These are phyloP conservation scores for Parachlorella kessleri DNA, from an alignment of 139 green algal species.

Conservation along the genomic window DNA sequence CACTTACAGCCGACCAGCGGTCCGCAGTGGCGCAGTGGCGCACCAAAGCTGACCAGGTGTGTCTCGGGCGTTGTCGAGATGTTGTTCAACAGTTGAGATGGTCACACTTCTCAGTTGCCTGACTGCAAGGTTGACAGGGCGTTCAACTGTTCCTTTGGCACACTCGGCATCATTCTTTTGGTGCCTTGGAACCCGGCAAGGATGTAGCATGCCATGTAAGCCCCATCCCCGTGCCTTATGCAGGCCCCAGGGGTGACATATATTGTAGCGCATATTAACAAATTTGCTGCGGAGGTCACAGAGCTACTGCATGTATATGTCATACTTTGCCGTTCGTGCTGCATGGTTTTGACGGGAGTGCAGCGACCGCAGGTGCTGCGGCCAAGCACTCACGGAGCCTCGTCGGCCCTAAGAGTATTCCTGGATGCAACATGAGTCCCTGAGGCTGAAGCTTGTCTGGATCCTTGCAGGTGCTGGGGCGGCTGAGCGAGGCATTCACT, in stretches of 20 bases:
- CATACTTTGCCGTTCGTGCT: neutral
- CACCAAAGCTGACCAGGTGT: neutral
- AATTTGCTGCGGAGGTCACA: neutral
- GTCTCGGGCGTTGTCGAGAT: neutral
- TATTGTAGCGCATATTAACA: no score
- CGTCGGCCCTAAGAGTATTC: neutral
- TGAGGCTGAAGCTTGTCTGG: no score
- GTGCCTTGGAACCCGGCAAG: no score
- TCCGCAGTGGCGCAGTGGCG: neutral
- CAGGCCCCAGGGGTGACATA: no score
- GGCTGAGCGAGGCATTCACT: constrained; percentile 17
- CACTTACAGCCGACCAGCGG: neutral
- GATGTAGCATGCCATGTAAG: no score
- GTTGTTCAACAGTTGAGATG: neutral
- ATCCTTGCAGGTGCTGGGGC: neutral
- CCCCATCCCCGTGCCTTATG: no score
- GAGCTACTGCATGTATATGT: neutral
- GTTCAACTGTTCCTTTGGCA: neutral
- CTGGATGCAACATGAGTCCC: neutral
- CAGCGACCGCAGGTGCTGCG: neutral
- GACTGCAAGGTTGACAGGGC: neutral
- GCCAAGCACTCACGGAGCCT: constrained; percentile 7
- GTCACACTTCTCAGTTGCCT: no score
- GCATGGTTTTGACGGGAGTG: constrained; percentile 23
- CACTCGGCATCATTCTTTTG: neutral